Conservation (phyloP, 2,329 filamentous ascomycete genomes). For the Sclerotinia borealis region DNA sequence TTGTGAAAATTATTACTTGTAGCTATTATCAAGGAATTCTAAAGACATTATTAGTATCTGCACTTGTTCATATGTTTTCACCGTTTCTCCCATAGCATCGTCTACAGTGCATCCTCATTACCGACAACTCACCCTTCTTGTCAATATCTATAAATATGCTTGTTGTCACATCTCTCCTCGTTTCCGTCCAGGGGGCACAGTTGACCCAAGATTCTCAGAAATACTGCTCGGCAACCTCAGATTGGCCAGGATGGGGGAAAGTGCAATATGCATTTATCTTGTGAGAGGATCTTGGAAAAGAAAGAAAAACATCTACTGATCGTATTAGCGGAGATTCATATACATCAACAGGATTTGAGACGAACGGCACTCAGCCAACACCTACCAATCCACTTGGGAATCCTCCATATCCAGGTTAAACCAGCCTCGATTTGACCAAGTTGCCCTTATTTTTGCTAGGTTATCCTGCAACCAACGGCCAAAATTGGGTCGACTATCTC, state of each 20-base stretch:
- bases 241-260: slow-evolving; percentile 35
- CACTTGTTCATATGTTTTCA: neutral
- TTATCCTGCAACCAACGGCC: slow-evolving; percentile 40
- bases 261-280: slow-evolving; percentile 40
- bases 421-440: neutral
- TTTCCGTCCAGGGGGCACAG: neutral
- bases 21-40: neutral
- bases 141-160: neutral
- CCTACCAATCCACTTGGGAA: slow-evolving; percentile 37
- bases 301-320: neutral
- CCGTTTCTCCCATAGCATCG: no score
- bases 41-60: neutral
- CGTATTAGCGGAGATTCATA: slow-evolving; percentile 37
- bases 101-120: no score
- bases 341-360: slow-evolving; percentile 35
- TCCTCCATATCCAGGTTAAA: slow-evolving; percentile 34
- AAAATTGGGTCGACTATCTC: slow-evolving; percentile 50
- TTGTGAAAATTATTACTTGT: no score
- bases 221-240: slow-evolving; percentile 23
- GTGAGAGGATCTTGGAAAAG: slow-evolving; percentile 27
- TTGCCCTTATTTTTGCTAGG: neutral
- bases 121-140: neutral
- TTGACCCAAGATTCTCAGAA: neutral
- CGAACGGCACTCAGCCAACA: slow-evolving; percentile 32
- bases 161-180: neutral